Evolutionary conservation across 192 early-diverging fungal genomes (phyloP).

Genomic region (Piromyces finnis): DNA sequence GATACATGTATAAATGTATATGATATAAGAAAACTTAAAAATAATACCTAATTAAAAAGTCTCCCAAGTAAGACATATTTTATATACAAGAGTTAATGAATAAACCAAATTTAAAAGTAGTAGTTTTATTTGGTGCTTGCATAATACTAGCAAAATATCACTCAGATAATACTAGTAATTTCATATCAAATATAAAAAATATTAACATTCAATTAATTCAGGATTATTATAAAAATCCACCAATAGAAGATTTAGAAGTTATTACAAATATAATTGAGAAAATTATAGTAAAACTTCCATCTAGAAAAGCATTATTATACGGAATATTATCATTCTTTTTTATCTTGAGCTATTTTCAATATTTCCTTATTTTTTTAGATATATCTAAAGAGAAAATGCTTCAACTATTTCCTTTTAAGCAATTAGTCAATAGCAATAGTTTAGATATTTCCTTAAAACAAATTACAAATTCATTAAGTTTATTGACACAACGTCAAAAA

Average conservation of each 20-base stretch:
- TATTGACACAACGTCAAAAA: not conserved
- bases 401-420: not conserved
- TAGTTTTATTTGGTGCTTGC: not conserved
- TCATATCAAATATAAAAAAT: not conserved
- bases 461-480: not conserved
- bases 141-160: not conserved
- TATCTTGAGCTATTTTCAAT: not conserved
- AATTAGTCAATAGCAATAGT: not conserved
- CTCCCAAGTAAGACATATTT: no score
- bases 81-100: not conserved
- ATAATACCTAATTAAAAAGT: no score
- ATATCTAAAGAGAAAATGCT: not conserved
- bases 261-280: not conserved
- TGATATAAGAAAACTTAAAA: no score
- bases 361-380: not conserved
- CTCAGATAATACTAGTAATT: not conserved
- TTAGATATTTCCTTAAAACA: not conserved
- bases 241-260: not conserved
- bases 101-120: not conserved
- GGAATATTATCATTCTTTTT: not conserved
- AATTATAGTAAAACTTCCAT: not conserved
- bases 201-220: not conserved
- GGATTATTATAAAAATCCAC: not conserved
- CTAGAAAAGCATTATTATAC: not conserved
- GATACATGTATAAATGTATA: no score